A percentile compares a stretch with the other conserved stretches of the same genome.
phyloP scores from a whole-genome alignment of 805 yeast genomes.

The Zygosaccharomyces siamensis region DNA sequence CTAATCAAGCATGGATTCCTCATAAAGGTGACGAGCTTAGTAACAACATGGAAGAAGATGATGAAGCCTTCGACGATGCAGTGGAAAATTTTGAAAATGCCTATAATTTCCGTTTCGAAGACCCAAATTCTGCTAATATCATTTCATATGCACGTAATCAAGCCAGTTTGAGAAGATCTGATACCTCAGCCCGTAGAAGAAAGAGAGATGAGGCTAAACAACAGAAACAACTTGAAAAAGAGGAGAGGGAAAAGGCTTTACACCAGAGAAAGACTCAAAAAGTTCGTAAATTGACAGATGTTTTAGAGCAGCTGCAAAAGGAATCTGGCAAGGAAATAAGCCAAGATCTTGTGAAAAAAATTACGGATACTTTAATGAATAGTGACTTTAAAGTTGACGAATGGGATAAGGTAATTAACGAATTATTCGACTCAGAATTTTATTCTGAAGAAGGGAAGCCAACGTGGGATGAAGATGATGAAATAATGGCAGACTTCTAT shows the following conservation, averaged over 20 bases:
- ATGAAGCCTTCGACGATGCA: slow-evolving; percentile 85
- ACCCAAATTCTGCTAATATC: slow-evolving; percentile 83
- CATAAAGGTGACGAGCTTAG: slow-evolving; percentile 54
- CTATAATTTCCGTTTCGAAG: slow-evolving; percentile 92
- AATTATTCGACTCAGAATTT: slow-evolving; percentile 79
- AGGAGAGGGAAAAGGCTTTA: slow-evolving; percentile 54
- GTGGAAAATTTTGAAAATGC: slow-evolving; percentile 89
- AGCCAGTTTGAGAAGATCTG: slow-evolving; percentile 83
- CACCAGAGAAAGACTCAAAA: slow-evolving; percentile 71
- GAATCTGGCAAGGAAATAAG: slow-evolving; percentile 47
- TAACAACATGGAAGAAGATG: slow-evolving; percentile 57
- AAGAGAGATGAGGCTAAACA: slow-evolving; percentile 70
- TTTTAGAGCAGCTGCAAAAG: slow-evolving; percentile 41
- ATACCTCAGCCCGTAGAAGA: slow-evolving; percentile 68
- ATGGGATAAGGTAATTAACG: slow-evolving; percentile 85
- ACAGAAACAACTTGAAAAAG: slow-evolving; percentile 46
- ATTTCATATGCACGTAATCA: slow-evolving; percentile 92
- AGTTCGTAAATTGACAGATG: slow-evolving; percentile 69
- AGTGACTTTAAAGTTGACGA: slow-evolving; percentile 87
- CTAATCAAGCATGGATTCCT: slow-evolving; percentile 87
- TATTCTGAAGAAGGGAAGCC: slow-evolving; percentile 62
- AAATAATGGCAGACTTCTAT: slow-evolving; percentile 41
- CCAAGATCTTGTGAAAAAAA: slow-evolving; percentile 54
- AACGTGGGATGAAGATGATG: slow-evolving; percentile 61
- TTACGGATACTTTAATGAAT: slow-evolving; percentile 71